These are phyloP conservation scores for Penicillium sclerotiorum DNA, from an alignment of 2,329 filamentous ascomycete species.

Conservation along the genomic window DNA sequence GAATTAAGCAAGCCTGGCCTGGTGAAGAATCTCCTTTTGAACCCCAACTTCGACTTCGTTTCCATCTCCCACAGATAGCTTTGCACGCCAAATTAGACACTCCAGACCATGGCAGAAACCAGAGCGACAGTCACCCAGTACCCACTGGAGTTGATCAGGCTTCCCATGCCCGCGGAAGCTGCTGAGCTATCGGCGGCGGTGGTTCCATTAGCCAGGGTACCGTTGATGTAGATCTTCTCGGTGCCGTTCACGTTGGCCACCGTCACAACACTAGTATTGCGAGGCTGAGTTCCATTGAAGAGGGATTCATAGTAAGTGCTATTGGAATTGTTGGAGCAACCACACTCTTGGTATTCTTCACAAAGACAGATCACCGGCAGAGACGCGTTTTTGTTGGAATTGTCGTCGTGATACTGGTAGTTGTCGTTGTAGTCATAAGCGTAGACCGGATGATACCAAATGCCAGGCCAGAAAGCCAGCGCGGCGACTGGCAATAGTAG, in stretches of 20 bases:
- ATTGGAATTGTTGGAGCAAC: constrained; percentile 58
- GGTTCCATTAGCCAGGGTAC: constrained; percentile 50
- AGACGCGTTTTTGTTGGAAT: constrained; percentile 50
- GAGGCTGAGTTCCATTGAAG: constrained; percentile 44
- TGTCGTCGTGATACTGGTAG: constrained; percentile 51
- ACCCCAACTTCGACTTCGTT: too few relatives aligned
- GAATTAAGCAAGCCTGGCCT: too few relatives aligned
- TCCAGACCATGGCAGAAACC: constrained; percentile 38
- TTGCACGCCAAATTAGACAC: constrained; percentile 20
- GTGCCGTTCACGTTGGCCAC: constrained; percentile 48
- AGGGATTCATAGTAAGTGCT: constrained; percentile 46
- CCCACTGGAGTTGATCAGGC: constrained; percentile 37
- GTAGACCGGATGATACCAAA: constrained; percentile 60
- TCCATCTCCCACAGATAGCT: too few relatives aligned
- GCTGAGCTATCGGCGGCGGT: constrained; percentile 39
- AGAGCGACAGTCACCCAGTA: constrained; percentile 47
- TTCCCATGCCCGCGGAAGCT: constrained; percentile 20
- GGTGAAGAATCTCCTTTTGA: too few relatives aligned
- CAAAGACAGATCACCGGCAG: constrained; percentile 61
- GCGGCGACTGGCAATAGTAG: constrained; percentile 52
- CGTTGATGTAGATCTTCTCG: constrained; percentile 51
- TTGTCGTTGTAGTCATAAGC: constrained; percentile 56
- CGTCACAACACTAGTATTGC: constrained; percentile 42
- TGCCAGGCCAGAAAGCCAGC: constrained; percentile 53
- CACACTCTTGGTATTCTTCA: constrained; percentile 56